phyloP scores from a whole-genome alignment of 2,329 filamentous ascomycete genomes.

The Fusarium circinatum region DNA sequence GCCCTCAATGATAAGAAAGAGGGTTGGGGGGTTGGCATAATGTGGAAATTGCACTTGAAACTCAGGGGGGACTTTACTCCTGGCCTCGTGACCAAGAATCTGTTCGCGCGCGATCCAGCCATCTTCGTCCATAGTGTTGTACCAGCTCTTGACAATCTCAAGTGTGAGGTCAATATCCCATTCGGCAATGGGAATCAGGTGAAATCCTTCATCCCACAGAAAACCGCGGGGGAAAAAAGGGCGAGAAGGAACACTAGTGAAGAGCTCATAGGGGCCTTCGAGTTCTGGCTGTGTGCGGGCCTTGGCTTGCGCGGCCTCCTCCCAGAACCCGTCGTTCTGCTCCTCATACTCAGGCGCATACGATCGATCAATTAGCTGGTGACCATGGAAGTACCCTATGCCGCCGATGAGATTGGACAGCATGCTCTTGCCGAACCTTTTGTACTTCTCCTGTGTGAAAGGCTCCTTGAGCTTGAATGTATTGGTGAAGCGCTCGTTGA shows the following conservation, averaged over 20 bases:
- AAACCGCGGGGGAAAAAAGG: constrained; percentile 98
- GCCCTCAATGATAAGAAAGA: constrained; percentile 87
- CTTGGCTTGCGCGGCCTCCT: constrained; percentile 85
- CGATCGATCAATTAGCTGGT: constrained; percentile 88
- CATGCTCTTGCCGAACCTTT: constrained; percentile 85
- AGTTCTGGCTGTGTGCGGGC: constrained; percentile 72
- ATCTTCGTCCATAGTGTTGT: constrained; percentile 93
- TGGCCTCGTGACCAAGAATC: constrained; percentile 89
- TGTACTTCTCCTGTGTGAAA: constrained; percentile 78
- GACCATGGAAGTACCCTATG: constrained; percentile 93
- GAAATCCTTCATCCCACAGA: constrained; percentile 98
- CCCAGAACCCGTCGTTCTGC: constrained; percentile 95
- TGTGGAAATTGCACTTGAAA: constrained; percentile 97
- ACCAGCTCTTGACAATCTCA: constrained; percentile 95
- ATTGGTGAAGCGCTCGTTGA: constrained; percentile 78
- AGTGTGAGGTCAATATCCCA: constrained; percentile 91
- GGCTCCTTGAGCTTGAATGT: constrained; percentile 76
- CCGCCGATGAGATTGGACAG: constrained; percentile 95
- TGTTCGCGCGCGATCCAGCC: constrained; percentile 98
- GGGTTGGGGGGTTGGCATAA: constrained; percentile 95
- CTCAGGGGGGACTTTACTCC: constrained; percentile 91
- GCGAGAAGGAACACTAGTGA: constrained; percentile 89
- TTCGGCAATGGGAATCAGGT: constrained; percentile 88
- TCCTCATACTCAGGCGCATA: constrained; percentile 95
- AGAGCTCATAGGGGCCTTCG: constrained; percentile 88